Evolutionary conservation across 768 basidiomycete species (phyloP).

Genomic region (Hericium coralloides): DNA sequence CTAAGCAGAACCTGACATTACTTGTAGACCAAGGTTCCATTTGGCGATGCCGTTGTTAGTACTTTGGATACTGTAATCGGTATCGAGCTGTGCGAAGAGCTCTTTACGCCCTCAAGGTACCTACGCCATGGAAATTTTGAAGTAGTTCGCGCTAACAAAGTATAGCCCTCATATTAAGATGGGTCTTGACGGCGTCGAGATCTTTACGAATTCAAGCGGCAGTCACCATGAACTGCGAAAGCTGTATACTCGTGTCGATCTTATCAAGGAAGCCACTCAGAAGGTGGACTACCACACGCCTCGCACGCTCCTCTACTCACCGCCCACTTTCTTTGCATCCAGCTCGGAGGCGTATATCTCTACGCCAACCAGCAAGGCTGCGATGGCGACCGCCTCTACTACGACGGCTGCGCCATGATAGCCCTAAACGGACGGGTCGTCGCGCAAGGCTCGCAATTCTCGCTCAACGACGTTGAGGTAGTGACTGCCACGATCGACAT

Average conservation of each 20-base stretch:
- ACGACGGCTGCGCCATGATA: slow-evolving; percentile 95
- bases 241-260: slow-evolving; percentile 79
- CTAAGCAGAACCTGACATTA: not conserved
- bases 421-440: slow-evolving; percentile 88
- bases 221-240: slow-evolving; percentile 99
- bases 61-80: slow-evolving; percentile 95
- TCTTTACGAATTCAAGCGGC: slow-evolving; percentile 97
- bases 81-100: slow-evolving; percentile 93
- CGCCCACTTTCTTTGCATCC: not conserved
- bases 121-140: not conserved
- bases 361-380: slow-evolving; percentile 99
- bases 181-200: slow-evolving; percentile 98
- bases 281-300: slow-evolving; percentile 45
- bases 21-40: slow-evolving; percentile 74
- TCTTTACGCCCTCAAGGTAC: slow-evolving; percentile 94
- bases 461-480: slow-evolving; percentile 91
- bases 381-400: slow-evolving; percentile 96
- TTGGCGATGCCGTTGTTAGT: slow-evolving; percentile 92
- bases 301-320: not conserved
- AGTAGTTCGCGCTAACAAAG: not conserved
- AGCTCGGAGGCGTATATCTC: slow-evolving; percentile 95
- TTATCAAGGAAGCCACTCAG: slow-evolving; percentile 93
- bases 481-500: slow-evolving; percentile 93
- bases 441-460: slow-evolving; percentile 96
- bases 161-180: slow-evolving; percentile 90